Evolutionary conservation across 805 yeast species (phyloP).

Genomic region (Kuraishia hungarica): DNA sequence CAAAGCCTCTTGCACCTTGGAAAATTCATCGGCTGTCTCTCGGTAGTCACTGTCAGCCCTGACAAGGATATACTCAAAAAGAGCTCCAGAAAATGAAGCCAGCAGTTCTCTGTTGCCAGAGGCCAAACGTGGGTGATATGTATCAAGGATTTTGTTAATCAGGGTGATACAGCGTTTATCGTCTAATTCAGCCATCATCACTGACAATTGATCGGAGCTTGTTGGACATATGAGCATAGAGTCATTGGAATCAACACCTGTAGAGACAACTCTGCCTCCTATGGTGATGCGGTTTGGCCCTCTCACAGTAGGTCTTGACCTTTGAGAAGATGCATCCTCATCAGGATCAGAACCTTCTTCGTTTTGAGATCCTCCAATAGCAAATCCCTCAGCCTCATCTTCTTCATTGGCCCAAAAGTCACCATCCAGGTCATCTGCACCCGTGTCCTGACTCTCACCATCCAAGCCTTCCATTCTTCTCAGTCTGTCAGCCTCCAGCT

Average conservation of each 20-base stretch:
- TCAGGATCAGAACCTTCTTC: conserved; percentile 27
- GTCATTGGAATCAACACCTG: conserved; percentile 8
- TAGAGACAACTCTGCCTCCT: conserved; percentile 21
- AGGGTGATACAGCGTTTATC: conserved; percentile 25
- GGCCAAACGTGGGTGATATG: conserved; percentile 69
- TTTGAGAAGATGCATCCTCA: conserved; percentile 8
- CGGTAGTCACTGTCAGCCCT: conserved; percentile 29
- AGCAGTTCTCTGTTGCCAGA: conserved; percentile 74
- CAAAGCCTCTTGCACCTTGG: conserved; percentile 25
- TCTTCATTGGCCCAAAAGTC: conserved; percentile 60
- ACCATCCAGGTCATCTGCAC: conserved; percentile 63
- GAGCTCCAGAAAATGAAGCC: conserved; percentile 51
- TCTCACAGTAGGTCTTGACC: conserved; percentile 1
- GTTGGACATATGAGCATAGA: conserved; percentile 37
- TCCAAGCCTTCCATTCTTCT: conserved; percentile 66
- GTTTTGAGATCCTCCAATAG: conserved; percentile 32
- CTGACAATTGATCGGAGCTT: conserved; percentile 21
- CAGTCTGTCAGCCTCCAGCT: conserved; percentile 58
- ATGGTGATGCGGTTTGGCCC: conserved; percentile 20
- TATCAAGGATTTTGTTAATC: conserved; percentile 46
- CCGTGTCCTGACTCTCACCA: conserved; percentile 35
- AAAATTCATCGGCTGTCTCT: conserved; percentile 17
- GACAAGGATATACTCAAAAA: conserved; percentile 54
- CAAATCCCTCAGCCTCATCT: conserved; percentile 35
- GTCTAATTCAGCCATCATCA: conserved; percentile 21